phyloP scores from a whole-genome alignment of 2,329 filamentous ascomycete genomes.

The Sclerotinia borealis region DNA sequence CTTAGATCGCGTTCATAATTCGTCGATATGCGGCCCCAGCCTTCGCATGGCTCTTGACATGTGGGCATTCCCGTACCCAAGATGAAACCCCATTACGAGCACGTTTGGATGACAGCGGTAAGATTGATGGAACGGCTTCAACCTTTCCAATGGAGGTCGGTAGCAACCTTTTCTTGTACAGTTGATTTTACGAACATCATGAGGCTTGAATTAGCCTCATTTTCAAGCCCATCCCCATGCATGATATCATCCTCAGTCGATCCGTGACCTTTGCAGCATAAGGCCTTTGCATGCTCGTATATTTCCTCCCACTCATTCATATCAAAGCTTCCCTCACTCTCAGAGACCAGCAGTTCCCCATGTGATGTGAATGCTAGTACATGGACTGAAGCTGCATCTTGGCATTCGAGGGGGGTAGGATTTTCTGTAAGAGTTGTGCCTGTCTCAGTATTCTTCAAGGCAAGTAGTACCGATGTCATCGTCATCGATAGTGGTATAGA shows the following conservation, averaged over 20 bases:
- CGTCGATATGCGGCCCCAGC: neutral
- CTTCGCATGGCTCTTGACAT: neutral
- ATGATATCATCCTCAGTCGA: slow-evolving; percentile 22
- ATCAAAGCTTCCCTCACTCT: slow-evolving; percentile 77
- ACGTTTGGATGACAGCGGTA: slow-evolving; percentile 3
- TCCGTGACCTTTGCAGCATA: slow-evolving; percentile 50
- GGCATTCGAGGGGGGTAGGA: slow-evolving; percentile 57
- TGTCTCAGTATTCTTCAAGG: slow-evolving; percentile 43
- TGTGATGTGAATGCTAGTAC: slow-evolving; percentile 76
- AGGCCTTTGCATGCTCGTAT: slow-evolving; percentile 55
- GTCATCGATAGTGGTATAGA: slow-evolving; percentile 74
- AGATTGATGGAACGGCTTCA: slow-evolving; percentile 20
- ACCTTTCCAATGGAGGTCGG: slow-evolving; percentile 51
- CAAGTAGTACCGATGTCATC: slow-evolving; percentile 59
- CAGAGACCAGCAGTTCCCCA: slow-evolving; percentile 66
- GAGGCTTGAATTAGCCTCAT: slow-evolving; percentile 43
- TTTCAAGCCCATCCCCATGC: slow-evolving; percentile 30
- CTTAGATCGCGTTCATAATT: neutral
- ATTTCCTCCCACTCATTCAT: slow-evolving; percentile 69
- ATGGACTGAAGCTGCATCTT: slow-evolving; percentile 65
- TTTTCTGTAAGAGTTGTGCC: slow-evolving; percentile 45
- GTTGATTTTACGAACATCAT: slow-evolving; percentile 56
- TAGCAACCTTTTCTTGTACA: slow-evolving; percentile 50
- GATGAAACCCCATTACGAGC: neutral
- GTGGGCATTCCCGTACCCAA: neutral